Evolutionary conservation across 495 filamentous ascomycete species (phyloP).

Genomic region (Aspergillus cavernicola): DNA sequence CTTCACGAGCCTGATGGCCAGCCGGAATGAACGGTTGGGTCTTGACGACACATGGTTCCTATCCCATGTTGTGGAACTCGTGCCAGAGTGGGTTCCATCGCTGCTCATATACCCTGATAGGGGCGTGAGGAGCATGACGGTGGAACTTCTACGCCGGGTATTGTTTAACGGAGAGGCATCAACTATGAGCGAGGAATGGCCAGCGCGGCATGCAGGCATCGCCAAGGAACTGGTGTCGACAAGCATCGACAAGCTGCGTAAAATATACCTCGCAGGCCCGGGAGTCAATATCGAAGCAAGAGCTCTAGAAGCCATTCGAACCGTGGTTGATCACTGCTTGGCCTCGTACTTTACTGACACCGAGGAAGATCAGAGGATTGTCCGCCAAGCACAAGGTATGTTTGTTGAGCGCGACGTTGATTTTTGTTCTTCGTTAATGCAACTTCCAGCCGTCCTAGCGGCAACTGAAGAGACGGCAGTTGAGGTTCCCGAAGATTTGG

Average conservation of each 20-base stretch:
- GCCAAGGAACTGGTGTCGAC: conserved; percentile 34
- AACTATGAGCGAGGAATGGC: conserved; percentile 26
- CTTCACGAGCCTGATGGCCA: conserved; percentile 44
- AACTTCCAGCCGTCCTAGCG: conserved; percentile 24
- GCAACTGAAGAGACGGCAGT: conserved; percentile 34
- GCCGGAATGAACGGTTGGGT: conserved; percentile 38
- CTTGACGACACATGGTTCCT: conserved; percentile 35
- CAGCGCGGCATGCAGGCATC: conserved; percentile 19
- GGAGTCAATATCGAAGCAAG: conserved; percentile 33
- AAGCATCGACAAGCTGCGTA: conserved; percentile 34
- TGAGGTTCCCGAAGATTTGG: conserved; percentile 37
- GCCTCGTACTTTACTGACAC: conserved; percentile 35
- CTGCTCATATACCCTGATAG: conserved; percentile 61
- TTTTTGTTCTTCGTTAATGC: conserved; percentile 6
- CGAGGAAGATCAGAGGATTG: conserved; percentile 38
- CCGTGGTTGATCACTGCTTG: conserved; percentile 42
- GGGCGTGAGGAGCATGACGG: conserved; percentile 49
- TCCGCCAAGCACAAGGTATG: conserved; percentile 38
- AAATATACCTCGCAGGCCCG: conserved; percentile 24
- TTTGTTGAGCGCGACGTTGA: conserved; percentile 3
- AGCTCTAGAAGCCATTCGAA: conserved; percentile 33
- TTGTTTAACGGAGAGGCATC: conserved; percentile 47
- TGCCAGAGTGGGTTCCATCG: conserved; percentile 64
- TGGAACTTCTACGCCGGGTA: conserved; percentile 52
- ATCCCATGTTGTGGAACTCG: conserved; percentile 45